Evolutionary conservation across 805 yeast genomes (phyloP).

Genomic region (Kuraishia molischiana): DNA sequence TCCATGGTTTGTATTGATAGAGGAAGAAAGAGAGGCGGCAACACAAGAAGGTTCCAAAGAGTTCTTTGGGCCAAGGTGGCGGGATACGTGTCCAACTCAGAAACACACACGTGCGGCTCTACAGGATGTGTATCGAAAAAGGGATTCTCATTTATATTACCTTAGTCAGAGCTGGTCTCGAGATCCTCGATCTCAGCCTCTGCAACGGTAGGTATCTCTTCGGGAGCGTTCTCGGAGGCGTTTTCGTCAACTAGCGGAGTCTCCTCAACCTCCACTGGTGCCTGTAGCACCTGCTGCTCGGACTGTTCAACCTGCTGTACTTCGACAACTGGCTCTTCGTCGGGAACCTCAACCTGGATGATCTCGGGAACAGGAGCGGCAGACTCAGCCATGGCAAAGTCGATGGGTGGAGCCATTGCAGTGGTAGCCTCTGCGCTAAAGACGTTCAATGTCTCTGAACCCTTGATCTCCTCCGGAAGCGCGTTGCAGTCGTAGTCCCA

Average conservation of each 20-base stretch:
- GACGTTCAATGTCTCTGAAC: constrained; percentile 1
- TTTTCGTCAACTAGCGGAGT: constrained; percentile 1
- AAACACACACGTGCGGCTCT: too few relatives aligned
- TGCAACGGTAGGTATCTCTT: constrained; percentile 5
- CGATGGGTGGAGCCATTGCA: constrained; percentile 4
- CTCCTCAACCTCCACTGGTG: constrained; percentile 3
- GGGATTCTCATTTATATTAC: neutral
- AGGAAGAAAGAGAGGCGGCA: too few relatives aligned
- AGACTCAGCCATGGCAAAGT: constrained; percentile 10
- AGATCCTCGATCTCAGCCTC: constrained; percentile 1
- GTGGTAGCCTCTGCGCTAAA: constrained; percentile 3
- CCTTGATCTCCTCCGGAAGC: constrained; percentile 25
- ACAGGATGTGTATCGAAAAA: too few relatives aligned
- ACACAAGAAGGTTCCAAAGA: too few relatives aligned
- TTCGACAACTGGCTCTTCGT: neutral
- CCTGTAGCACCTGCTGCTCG: constrained; percentile 2
- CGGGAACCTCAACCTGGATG: constrained; percentile 4
- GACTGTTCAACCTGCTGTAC: too few relatives aligned
- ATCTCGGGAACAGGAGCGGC: constrained; percentile 9
- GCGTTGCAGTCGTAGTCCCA: constrained; percentile 89
- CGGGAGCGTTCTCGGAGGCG: neutral
- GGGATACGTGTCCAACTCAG: too few relatives aligned
- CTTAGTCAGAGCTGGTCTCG: neutral
- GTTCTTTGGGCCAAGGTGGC: too few relatives aligned
- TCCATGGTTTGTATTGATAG: constrained; percentile 14